Base-by-base conservation (phyloP, 192 early-diverging fungal species). In the Bifiguratus adelaidae region DNA sequence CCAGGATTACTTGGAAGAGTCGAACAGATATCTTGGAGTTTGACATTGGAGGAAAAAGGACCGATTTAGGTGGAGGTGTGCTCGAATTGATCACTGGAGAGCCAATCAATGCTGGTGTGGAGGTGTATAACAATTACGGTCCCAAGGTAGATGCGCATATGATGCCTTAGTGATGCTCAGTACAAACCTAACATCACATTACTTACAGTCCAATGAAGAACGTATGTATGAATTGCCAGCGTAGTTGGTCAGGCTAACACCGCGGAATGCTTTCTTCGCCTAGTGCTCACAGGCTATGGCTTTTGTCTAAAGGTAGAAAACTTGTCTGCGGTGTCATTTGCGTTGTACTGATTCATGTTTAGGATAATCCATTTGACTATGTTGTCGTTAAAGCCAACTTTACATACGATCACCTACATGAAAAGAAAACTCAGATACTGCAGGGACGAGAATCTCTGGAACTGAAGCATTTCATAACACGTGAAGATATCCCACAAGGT, bases 81-180 rank as follows among this genome's bases (percentile, higher is more conserved):
- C 47, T 80, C 4, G 55, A 61, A 19, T 71, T 80, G 53, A 58
- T 68, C 2, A 57, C 71, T 6, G 50, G 61, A 1, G 36, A 58
- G 11, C 29, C 23, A 23, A 28, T 68, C 6, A 25, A 30, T n/a
- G 32, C 48, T 1, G 78, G 76, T 3, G 42, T 68, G 21, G 65
- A 85, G 43, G 46, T 80, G 36, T 68, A 63, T 36, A 81, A 82
- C 58, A 82, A 81, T 41, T 85, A 85, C 55, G 82, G 82, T 7
- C 67, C 78, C 26, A 85, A 85, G 61, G 71, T 76, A 37, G 61
- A 55, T 42, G 56, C 64, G 48, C 56, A 68, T 50, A 35, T 48
- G 24, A 48, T 8, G 22, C 29, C 20, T 42, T 20, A 19, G 28
- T 43, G 35, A 30, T 36, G 19, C 5, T 12, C 30, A 16, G 8